Evolutionary conservation across 495 filamentous ascomycete genomes (phyloP), one percentile per base, ranked within the genome.

Genomic region (Glarea lozoyensis): DNA sequence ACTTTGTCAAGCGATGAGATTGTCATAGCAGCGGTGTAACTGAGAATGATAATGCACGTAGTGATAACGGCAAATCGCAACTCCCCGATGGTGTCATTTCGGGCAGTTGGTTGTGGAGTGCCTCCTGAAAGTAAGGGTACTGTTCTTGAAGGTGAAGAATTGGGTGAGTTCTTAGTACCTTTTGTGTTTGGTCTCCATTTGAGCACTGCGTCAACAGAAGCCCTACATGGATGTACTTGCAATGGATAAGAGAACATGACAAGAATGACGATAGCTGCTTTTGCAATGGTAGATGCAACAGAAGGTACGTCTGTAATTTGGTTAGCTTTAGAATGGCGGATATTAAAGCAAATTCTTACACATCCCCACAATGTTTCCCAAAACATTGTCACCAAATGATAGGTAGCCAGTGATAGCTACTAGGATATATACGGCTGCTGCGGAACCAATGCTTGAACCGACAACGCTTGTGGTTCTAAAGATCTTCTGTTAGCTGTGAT

Each of bases 161-260:
- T 61, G 25, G 46, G 42, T 34, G 45, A 55, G 40, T 56, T 53
- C 2, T 53, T 45, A 1, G 55, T 10, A 19, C 21, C 37, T 33
- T 49, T 49, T 17, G 48, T 49, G 25, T 55, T 63, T 2, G 88
- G 89, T 7, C 87, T 78, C 93, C 93, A 98, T 63, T 84, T 87
- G 16, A 94, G 60, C 11, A 95, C 84, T 1, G 93, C 92, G 55
- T 96, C 88, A 39, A 96, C 72, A 5, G 86, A 93, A 9, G 92
- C 92, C 41, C 92, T 76, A 61, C 90, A 96, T 2, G 92, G 92
- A 63, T 98, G 92, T 33, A 92, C 78, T 64, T 98, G 92, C 2
- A 98, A 73, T 5, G 92, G 93, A 48, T 96, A 92, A 18, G 87
- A 94, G 63, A 97, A 97, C 71, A 94, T 88, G 46, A 98, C 93